Conservation (phyloP, 495 filamentous ascomycete species). For the Cetradonia linearis region DNA sequence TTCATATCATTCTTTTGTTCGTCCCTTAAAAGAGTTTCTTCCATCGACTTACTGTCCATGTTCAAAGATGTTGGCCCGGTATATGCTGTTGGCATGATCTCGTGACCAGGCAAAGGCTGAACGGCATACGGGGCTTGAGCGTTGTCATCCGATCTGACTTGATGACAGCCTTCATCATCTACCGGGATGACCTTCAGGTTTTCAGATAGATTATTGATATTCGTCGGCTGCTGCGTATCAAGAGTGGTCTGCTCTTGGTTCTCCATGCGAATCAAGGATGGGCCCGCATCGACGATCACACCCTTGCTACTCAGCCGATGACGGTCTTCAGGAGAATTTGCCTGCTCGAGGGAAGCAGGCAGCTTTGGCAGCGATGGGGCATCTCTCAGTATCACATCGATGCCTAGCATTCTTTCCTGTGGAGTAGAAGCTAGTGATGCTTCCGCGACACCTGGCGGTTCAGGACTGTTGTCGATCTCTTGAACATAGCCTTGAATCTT, state of each 20-base stretch:
- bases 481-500: neutral
- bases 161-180: neutral
- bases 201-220: neutral
- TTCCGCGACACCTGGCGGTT: constrained; percentile 8
- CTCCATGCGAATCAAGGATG: neutral
- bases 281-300: neutral
- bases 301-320: neutral
- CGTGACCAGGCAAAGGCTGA: neutral
- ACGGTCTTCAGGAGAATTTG: neutral
- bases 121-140: neutral
- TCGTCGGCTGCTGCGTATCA: neutral
- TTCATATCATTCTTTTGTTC: neutral
- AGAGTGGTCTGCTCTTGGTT: neutral
- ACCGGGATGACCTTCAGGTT: no score
- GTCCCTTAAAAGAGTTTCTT: neutral
- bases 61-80: neutral
- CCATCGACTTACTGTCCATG: neutral
- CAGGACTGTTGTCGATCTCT: neutral
- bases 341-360: constrained; percentile 11
- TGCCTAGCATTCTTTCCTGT: constrained; percentile 16
- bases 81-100: neutral
- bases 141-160: neutral
- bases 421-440: constrained; percentile 21
- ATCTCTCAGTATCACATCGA: constrained; percentile 13
- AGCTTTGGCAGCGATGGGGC: constrained; percentile 16